These are phyloP conservation scores for Globisporangium paroecandrum DNA, from an alignment of 352 stramenopile species.

Conservation along the genomic window DNA sequence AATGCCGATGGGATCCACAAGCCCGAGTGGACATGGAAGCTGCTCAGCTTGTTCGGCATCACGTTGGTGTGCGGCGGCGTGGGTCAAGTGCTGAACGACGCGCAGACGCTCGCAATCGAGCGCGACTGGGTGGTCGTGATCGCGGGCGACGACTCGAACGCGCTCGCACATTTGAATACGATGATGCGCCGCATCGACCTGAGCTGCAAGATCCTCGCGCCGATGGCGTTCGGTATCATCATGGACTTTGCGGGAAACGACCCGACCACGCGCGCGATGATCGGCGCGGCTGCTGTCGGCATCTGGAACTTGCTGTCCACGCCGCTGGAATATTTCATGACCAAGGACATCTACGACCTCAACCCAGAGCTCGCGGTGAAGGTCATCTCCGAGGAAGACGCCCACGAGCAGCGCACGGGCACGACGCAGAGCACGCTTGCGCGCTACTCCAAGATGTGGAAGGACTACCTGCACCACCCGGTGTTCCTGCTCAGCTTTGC, in stretches of 20 bases:
- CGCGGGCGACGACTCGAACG: constrained; percentile 35
- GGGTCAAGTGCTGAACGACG: constrained; percentile 73
- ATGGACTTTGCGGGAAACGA: constrained; percentile 71
- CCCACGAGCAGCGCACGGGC: constrained; percentile 14
- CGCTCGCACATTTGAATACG: constrained; percentile 70
- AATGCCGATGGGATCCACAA: constrained; percentile 59
- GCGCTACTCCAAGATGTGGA: constrained; percentile 39
- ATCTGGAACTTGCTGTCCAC: constrained; percentile 81
- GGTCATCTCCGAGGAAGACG: constrained; percentile 20
- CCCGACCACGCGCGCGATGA: constrained; percentile 56
- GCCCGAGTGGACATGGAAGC: constrained; percentile 44
- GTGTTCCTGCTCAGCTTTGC: constrained; percentile 54
- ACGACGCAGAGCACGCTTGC: constrained; percentile 21
- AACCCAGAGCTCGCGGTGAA: constrained; percentile 41
- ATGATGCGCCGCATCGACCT: constrained; percentile 81
- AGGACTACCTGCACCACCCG: constrained; percentile 43
- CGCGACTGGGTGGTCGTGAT: constrained; percentile 89
- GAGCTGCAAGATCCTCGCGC: constrained; percentile 71
- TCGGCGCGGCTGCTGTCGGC: constrained; percentile 56
- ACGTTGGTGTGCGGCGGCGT: constrained; percentile 64
- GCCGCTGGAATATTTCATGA: constrained; percentile 76
- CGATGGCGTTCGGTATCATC: constrained; percentile 73
- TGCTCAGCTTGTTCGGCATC: constrained; percentile 42
- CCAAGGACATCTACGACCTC: constrained; percentile 61
- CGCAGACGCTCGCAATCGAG: constrained; percentile 75